Percentiles rank a stretch among this genome's conserved stretches.
These are phyloP conservation scores for Aspergillus pseudoviridinutans DNA, from an alignment of 2,329 filamentous ascomycete species.

Conservation along the genomic window DNA sequence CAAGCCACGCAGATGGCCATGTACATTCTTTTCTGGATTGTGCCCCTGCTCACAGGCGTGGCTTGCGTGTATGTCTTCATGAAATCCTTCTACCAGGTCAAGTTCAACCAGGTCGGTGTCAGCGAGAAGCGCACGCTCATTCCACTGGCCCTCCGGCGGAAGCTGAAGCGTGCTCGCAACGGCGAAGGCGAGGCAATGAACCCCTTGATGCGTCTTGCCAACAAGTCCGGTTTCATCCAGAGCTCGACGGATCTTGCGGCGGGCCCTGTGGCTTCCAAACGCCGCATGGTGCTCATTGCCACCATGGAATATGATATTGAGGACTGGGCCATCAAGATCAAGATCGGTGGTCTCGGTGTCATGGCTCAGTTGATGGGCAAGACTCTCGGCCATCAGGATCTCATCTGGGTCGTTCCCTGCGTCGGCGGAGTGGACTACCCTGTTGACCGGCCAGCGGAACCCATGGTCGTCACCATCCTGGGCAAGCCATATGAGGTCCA, in stretches of 20 bases:
- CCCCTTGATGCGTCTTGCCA: conserved; percentile 31
- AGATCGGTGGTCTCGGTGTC: conserved; percentile 66
- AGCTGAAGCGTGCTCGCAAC: conserved; percentile 28
- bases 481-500: conserved; percentile 58
- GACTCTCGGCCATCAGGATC: conserved; percentile 59
- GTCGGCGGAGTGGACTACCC: conserved; percentile 64
- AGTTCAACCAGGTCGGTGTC: conserved; percentile 56
- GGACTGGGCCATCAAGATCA: conserved; percentile 67
- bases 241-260: conserved; percentile 28
- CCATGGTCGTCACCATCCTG: conserved; percentile 61
- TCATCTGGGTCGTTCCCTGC: conserved; percentile 62
- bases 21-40: conserved; percentile 49
- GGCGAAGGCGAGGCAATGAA: conserved; percentile 28
- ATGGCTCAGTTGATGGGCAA: conserved; percentile 69
- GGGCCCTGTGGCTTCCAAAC: conserved; percentile 25
- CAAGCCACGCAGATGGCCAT: conserved; percentile 51
- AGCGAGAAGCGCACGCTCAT: conserved; percentile 37
- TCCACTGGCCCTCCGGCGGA: conserved; percentile 12
- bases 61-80: conserved; percentile 54
- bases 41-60: conserved; percentile 50
- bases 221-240: conserved; percentile 35
- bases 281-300: conserved; percentile 60
- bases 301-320: conserved; percentile 71
- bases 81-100: conserved; percentile 59
- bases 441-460: conserved; percentile 53